Conservation (phyloP, 2,329 filamentous ascomycete genomes). For the Ceratocystis destructans region DNA sequence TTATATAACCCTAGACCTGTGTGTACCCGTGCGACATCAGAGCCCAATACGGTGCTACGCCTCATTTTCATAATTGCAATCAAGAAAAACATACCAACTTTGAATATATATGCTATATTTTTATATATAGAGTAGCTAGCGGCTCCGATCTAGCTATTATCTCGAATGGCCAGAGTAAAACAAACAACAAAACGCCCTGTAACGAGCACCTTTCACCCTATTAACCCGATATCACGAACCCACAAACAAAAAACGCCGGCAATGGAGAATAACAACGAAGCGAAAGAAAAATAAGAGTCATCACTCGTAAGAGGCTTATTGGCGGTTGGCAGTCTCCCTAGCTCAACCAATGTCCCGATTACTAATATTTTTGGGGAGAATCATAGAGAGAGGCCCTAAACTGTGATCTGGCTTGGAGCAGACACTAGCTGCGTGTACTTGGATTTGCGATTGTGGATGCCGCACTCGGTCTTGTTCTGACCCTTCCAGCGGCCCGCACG, state of each 20-base stretch:
- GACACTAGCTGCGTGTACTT: constrained; percentile 61
- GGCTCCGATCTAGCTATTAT: background rate
- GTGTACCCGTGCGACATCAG: background rate
- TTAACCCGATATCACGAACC: background rate
- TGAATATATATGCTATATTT: too few species aligned
- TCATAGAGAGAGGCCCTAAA: background rate
- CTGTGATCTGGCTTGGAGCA: background rate
- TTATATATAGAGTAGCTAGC: background rate
- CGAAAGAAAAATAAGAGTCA: background rate
- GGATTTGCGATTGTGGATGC: constrained; percentile 95
- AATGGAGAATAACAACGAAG: background rate
- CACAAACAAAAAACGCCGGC: constrained; percentile 24
- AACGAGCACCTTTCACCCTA: background rate
- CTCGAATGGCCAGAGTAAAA: background rate
- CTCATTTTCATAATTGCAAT: too few species aligned
- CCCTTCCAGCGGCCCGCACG: constrained; percentile 95
- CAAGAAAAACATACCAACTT: too few species aligned
- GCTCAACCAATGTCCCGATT: background rate
- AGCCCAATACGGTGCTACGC: background rate
- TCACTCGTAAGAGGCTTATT: background rate
- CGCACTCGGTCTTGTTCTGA: constrained; percentile 89
- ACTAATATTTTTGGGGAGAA: background rate
- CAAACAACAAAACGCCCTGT: constrained; percentile 6
- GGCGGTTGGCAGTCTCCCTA: background rate
- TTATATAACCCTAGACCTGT: background rate